Evolutionary conservation across 2,329 filamentous ascomycete species (phyloP), one percentile per base, ranked within the genome.

Genomic region (Exophiala dermatitidis): DNA sequence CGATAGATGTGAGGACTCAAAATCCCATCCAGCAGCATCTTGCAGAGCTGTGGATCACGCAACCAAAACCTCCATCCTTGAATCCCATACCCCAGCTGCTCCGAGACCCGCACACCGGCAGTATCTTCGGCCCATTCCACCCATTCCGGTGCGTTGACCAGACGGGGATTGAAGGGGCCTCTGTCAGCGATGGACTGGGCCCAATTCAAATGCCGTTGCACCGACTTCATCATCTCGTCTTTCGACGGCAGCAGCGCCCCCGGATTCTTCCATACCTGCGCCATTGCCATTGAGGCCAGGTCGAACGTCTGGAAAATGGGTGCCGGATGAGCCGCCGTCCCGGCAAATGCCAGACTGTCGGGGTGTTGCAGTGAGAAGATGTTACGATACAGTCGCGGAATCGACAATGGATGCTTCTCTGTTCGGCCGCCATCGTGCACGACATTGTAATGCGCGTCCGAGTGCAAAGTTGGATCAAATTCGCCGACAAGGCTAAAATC

Each of bases 11-110:
- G 64, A 9, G 69, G 65, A 10, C 60, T 65, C 47, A 63, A 61
- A 7, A 71, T 56, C 1, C 68, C 69, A 54, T 66, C 63, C 53
- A 66, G 62, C 50, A 69, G 61, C 40, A 67, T 26, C 29, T 60
- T 62, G 33, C 64, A 68, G 41, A 71, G 60, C 52, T 65, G 59
- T 12, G 61, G 60, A 38, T 72, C 65, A 5, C 53, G 54, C 53
- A 63, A 63, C 65, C 68, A 71, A 46, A 70, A 67, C 49, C 55
- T 60, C 69, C 68, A 71, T 34, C 62, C 56, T 49, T 49, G 53
- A 9, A 62, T 64, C 3, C 43, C 33, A 55, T 63, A 67, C 2
- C 67, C 67, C n/a, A 71, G 61, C 41, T 66, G 63, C 50, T 64
- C 58, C 32, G 56, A 50, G 37, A 71, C 56, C 3, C 64, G 64